phyloP scores from a whole-genome alignment of 106 monocot species.

The Platanthera zijinensis region DNA sequence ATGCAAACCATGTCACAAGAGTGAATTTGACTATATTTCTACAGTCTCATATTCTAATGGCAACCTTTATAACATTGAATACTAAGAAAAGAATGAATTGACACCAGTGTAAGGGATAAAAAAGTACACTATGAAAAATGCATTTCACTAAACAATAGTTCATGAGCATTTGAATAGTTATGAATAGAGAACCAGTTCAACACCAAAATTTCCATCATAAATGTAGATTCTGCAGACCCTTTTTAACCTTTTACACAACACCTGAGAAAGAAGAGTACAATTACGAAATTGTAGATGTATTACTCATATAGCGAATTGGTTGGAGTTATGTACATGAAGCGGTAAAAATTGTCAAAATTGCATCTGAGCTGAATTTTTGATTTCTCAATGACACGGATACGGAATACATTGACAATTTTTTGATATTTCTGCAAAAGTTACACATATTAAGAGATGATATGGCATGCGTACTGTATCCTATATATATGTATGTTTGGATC shows the following conservation, averaged over 20 bases:
- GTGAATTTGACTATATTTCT: neutral
- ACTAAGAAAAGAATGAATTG: neutral
- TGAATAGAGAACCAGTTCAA: neutral
- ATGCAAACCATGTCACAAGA: neutral
- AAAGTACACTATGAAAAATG: too few species aligned
- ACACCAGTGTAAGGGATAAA: neutral
- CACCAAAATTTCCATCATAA: neutral
- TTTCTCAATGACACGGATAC: neutral
- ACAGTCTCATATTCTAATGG: neutral
- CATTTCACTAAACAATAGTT: too few species aligned
- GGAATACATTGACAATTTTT: neutral
- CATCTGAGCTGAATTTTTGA: neutral
- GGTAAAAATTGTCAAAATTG: neutral
- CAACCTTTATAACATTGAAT: neutral
- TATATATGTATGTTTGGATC: neutral
- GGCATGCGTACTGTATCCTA: neutral
- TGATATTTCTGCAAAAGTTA: neutral
- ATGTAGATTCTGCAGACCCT: neutral
- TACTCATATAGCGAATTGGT: neutral
- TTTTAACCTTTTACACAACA: neutral
- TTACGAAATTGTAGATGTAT: neutral
- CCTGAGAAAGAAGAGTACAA: neutral
- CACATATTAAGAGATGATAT: neutral
- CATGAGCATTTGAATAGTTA: too few species aligned
- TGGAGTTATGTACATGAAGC: neutral